Base-by-base conservation (phyloP, 148 eudicot genomes). In the Rhododendron ovatum region DNA sequence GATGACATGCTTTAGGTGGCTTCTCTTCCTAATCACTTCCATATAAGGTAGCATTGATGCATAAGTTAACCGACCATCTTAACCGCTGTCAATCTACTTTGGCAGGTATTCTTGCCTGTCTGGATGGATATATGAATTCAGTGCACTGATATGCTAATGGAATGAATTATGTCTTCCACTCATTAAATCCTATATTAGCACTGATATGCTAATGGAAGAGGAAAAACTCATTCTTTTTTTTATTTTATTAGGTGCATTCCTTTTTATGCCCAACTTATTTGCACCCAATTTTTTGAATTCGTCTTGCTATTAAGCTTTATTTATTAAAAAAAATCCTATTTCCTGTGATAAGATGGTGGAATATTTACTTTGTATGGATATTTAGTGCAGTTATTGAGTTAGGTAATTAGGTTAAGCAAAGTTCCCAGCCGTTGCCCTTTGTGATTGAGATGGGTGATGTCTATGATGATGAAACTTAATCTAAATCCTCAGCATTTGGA, bases 61-160 rank as follows among this genome's bases (percentile, higher is more conserved):
- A 75, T 33, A 24, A 22, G 12, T 61, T 67, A 43, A 18, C 67
- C 17, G 57, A 37, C 78, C 35, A 9, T 79, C 57, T 78, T 63
- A 57, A 82, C 37, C 35, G 33, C 11, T 2, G 10, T 37, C 39
- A 30, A 26, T 85, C 37, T 76, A 53, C 26, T 82, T 87, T 4
- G 75, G 83, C 93, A 96, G 99, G 99, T 84, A 94, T 94, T 76
- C 89, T 96, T 69, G 98, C 98, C 82, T 96, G 99, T 88, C 93
- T 96, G 51, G 99, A 96, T 88, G 99, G 99, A 73, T 96, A 96
- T 86, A 96, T 96, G 99, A 96, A 96, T 37, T 37, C 4, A 37
- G 39, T 37, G 39, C 39, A 37, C 39, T 37, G 3, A 37, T 37
- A 37, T 37, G 39, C 39, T 37, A 37, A 37, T 37, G 39, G 39